Base-by-base conservation (phyloP, 768 basidiomycete genomes). In the Xerocomellus intermedius region DNA sequence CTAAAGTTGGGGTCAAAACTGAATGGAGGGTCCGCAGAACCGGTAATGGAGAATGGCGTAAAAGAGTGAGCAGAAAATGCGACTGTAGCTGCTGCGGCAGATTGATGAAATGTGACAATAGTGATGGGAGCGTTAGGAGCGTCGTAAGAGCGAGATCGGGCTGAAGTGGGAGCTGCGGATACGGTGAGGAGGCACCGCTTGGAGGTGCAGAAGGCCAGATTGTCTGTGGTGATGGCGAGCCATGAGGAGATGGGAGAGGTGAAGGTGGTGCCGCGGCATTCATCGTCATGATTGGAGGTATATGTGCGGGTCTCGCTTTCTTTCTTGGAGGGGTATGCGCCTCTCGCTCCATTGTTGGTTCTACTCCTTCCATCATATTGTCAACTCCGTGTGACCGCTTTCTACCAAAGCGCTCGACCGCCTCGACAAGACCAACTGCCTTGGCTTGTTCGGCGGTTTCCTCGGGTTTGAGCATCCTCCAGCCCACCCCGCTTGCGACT, bases 21-120 rank as follows among this genome's bases (percentile, higher is more conserved):
- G 88, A 86, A 65, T 95, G 88, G 16, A 98, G 74, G 1, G 89
- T 90, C 48, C 96, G 89, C 26, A 99, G 80, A 36, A 98, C 96
- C 5, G 93, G 87, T 19, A 96, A 82, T 3, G 94, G 87, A 5
- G 94, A 93, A 64, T 95, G 92, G 56, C 94, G 88, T 32, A 99
- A 77, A 54, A 98, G 84, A 24, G 93, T 93, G 63, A 98, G 85
- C 51, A 98, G 83, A 64, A 97, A 85, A 70, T 98, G 94, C 5
- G 94, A 94, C 74, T 98, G 96, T 13, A 98, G 76, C 8, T 84
- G 79, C 10, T 87, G 78, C 1, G 95, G 93, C 24, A 98, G 79
- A 50, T 72, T 78, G 28, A 84, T 84, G 73, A 94, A 98, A 60
- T 94, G 89, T 8, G 81, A 72, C 14, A 97, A 80, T 36, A 99